Evolutionary conservation across 768 basidiomycete species (phyloP), one percentile per base, ranked within the genome.

Genomic region (Candolleomyces aberdarensis): DNA sequence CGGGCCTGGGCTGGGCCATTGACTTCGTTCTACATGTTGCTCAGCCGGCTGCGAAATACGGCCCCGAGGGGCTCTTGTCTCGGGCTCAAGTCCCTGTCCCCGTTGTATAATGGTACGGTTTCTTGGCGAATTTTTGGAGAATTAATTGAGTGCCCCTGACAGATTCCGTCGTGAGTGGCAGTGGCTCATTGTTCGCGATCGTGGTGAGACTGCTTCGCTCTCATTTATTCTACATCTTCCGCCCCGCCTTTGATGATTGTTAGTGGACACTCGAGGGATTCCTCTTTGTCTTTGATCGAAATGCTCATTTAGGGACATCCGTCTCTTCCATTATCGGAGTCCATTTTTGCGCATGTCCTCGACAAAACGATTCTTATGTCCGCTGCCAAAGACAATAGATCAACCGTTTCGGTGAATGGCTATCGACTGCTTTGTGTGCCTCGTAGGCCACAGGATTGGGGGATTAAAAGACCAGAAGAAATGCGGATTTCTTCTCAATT

Each of bases 1-100:
- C 60, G 92, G 91, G 1, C 80, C 83, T 54, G 89, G 91, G n/a
- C 75, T 93, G 44, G 90, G 91, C 39, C 79, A 83, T 57, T 79
- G 54, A 60, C 26, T 55, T 3, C 3, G 11, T 5, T 43, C 41
- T 43, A n/a, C n/a, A 43, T 43, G 13, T 13, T 5, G 13, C 11
- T 11, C 2, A 13, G 11, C n/a, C 49, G 44, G 46, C 57, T n/a
- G 36, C 14, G 22, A 36, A 11, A 56, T 11, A 56, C 40, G 54
- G 39, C 39, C 14, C 8, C 32, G 10, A 19, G 31, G 53, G 15
- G 11, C 41, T 43, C n/a, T 13, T n/a, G 11, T 13, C 41, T 43
- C 13, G 41, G 41, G 41, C 41, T n/a, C n/a, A n/a, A n/a, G n/a
- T n/a, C n/a, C 26, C 1, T 26, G 26, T 3, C 26, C 26, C 26